Evolutionary conservation across 441 rosid genomes (phyloP).

Genomic region (Daphne laureola): DNA sequence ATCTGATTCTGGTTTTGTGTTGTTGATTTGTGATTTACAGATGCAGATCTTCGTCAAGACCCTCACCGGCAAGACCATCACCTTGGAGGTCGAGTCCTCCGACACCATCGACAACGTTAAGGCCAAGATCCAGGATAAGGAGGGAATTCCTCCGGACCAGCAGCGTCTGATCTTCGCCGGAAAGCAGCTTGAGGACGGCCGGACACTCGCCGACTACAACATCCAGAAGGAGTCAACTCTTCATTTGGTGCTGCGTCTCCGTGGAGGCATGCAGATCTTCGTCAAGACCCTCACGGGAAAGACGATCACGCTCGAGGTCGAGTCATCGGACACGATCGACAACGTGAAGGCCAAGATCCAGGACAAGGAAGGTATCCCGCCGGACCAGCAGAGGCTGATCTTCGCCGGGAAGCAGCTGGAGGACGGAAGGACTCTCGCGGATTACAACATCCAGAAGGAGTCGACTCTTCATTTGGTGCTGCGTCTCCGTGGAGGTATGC

Average conservation of each 20-base stretch:
- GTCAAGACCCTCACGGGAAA: slow-evolving; percentile 57
- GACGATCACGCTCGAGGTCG: slow-evolving; percentile 51
- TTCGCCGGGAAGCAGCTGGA: slow-evolving; percentile 57
- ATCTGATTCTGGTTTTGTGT: too few species aligned
- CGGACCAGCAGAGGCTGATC: slow-evolving; percentile 55
- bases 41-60: slow-evolving; percentile 66
- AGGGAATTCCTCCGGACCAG: slow-evolving; percentile 60
- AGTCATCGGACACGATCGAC: slow-evolving; percentile 54
- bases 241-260: slow-evolving; percentile 44
- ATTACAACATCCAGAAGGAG: slow-evolving; percentile 57
- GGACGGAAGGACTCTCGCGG: slow-evolving; percentile 47
- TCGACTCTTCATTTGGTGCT: slow-evolving; percentile 46
- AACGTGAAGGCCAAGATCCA: slow-evolving; percentile 56
- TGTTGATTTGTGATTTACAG: not conserved
- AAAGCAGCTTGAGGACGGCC: slow-evolving; percentile 50
- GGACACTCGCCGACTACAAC: slow-evolving; percentile 51
- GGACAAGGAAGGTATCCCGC: slow-evolving; percentile 58
- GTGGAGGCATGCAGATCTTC: slow-evolving; percentile 62
- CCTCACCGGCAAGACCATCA: slow-evolving; percentile 48
- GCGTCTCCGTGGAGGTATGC: slow-evolving; percentile 54
- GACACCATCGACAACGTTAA: slow-evolving; percentile 65
- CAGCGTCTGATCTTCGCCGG: slow-evolving; percentile 62
- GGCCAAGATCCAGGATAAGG: slow-evolving; percentile 61
- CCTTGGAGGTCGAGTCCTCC: slow-evolving; percentile 46
- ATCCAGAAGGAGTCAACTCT: slow-evolving; percentile 54